These are phyloP conservation scores for Pholiota conissans DNA, from an alignment of 768 basidiomycete genomes.

Conservation along the genomic window DNA sequence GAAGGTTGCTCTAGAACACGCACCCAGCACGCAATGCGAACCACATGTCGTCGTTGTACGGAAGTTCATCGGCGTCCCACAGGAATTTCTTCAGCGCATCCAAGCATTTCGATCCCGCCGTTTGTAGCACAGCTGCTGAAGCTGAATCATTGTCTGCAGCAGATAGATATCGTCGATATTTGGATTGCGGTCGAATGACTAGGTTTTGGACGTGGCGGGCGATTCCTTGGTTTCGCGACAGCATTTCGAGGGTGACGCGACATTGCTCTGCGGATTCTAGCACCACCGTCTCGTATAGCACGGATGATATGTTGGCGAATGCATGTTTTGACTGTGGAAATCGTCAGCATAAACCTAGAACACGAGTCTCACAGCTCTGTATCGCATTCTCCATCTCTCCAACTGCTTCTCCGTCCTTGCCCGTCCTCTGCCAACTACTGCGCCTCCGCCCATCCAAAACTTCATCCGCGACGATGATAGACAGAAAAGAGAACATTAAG, in stretches of 20 bases:
- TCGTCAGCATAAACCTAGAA: not conserved
- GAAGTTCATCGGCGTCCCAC: constrained; percentile 73
- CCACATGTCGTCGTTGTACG: constrained; percentile 77
- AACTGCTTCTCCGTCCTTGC: too few species aligned
- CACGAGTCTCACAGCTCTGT: too few species aligned
- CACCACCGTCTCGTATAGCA: constrained; percentile 59
- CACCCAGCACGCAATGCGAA: constrained; percentile 68
- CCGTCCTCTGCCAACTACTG: too few species aligned
- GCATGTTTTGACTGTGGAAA: constrained; percentile 50
- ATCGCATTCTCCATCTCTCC: too few species aligned
- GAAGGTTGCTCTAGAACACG: constrained; percentile 9
- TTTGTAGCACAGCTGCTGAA: constrained; percentile 50
- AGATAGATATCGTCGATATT: constrained; percentile 21
- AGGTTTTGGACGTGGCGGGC: constrained; percentile 70
- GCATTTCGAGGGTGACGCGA: constrained; percentile 63
- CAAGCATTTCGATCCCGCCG: constrained; percentile 47
- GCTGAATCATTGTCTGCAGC: constrained; percentile 35
- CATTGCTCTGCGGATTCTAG: constrained; percentile 62
- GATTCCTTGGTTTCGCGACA: constrained; percentile 49
- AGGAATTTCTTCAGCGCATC: constrained; percentile 67
- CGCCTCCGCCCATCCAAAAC: not conserved
- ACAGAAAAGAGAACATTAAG: not conserved
- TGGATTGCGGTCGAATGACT: constrained; percentile 41
- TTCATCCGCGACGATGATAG: not conserved
- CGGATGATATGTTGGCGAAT: constrained; percentile 50